phyloP scores from a whole-genome alignment of 306 rosid species.

The Citrullus colocynthis region DNA sequence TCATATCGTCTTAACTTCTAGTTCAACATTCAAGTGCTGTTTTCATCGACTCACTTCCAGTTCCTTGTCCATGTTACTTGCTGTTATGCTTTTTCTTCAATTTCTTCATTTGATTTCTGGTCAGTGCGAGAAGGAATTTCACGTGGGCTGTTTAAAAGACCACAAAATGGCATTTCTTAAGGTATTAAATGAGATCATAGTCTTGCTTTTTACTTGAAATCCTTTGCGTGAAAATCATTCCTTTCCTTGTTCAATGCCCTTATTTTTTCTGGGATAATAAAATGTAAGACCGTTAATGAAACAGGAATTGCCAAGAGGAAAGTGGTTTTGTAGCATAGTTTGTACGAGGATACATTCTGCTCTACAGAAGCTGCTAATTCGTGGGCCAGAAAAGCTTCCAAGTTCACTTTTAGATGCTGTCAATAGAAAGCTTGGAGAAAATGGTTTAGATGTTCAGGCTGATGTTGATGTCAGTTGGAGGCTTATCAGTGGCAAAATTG shows the following conservation, averaged over 20 bases:
- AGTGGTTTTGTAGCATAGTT: conserved; percentile 83
- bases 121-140: conserved; percentile 98
- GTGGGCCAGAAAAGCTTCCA: conserved; percentile 68
- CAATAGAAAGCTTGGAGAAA: conserved; percentile 58
- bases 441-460: conserved; percentile 30
- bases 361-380: conserved; percentile 51
- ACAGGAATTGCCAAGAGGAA: conserved; percentile 92
- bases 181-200: conserved; percentile 28
- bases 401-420: conserved; percentile 53
- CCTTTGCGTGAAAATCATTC: background rate
- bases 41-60: background rate
- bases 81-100: background rate
- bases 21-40: background rate
- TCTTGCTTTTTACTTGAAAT: conserved; percentile 10
- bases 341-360: conserved; percentile 69
- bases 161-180: conserved; percentile 90
- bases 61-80: background rate
- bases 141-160: conserved; percentile 91
- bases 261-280: background rate
- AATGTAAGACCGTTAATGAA: background rate
- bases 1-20: background rate
- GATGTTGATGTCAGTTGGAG: conserved; percentile 82
- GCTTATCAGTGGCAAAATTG: conserved; percentile 77
- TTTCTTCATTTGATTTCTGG: conserved; percentile 9
- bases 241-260: background rate